These are phyloP conservation scores for Prunella vulgaris DNA, from an alignment of 257 asterid genomes.

Conservation along the genomic window DNA sequence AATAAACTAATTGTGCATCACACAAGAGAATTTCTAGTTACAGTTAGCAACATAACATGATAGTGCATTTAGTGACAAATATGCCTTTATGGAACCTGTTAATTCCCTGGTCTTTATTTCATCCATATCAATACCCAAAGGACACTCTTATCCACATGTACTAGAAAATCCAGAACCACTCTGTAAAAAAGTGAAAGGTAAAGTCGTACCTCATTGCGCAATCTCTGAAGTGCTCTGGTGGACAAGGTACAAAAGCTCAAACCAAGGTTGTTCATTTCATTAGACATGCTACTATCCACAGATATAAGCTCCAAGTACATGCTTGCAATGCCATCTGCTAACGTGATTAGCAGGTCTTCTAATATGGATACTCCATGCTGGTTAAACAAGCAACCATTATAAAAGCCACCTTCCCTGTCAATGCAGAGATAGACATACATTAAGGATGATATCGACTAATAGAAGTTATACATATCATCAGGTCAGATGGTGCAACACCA, in stretches of 20 bases:
- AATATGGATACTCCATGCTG: conserved; percentile 68
- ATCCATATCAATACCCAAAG: background rate
- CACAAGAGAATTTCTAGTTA: too few relatives aligned
- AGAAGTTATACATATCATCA: background rate
- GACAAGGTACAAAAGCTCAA: conserved; percentile 52
- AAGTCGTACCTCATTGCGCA: conserved; percentile 39
- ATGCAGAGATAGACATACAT: conserved; percentile 16
- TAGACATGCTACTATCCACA: conserved; percentile 70
- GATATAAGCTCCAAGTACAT: conserved; percentile 96
- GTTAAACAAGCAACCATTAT: conserved; percentile 54
- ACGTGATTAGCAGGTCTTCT: conserved; percentile 77
- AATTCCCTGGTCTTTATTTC: background rate
- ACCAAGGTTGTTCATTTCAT: conserved; percentile 53
- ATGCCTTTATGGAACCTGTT: background rate
- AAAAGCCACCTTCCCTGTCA: conserved; percentile 64
- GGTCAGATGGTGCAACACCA: conserved; percentile 1
- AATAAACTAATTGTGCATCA: too few relatives aligned
- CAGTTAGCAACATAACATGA: background rate
- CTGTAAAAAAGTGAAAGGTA: background rate
- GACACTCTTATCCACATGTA: background rate
- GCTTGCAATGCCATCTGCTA: conserved; percentile 92
- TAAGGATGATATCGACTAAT: background rate
- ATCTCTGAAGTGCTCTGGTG: conserved; percentile 55
- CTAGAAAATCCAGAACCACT: background rate
- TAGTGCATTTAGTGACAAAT: background rate